A percentile compares a stretch with the other conserved stretches of the same genome.
Evolutionary conservation across 306 rosid species (phyloP).

Genomic region (apple (Malus domestica)): ASM211411v1 NC_041803.1:12199501-12200000

Average conservation of each 20-base stretch:
- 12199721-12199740: not conserved
- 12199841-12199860: too few species aligned
- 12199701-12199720: not conserved
- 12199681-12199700: not conserved
- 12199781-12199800: not conserved
- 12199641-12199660: not conserved
- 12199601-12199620: slow-evolving; percentile 1
- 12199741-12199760: not conserved
- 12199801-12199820: too few species aligned
- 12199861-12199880: too few species aligned
- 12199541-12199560: not conserved
- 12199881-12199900: too few species aligned
- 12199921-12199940: too few species aligned
- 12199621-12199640: slow-evolving; percentile 11
- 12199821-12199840: too few species aligned
- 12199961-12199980: too few species aligned
- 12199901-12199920: too few species aligned
- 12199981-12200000: not conserved
- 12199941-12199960: too few species aligned
- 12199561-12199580: too few species aligned
- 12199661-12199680: too few species aligned
- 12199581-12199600: not conserved
- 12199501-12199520: not conserved
- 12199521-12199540: not conserved
- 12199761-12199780: too few species aligned